phyloP scores from a whole-genome alignment of 768 basidiomycete genomes.

The Xerocomellus dryophilus region DNA sequence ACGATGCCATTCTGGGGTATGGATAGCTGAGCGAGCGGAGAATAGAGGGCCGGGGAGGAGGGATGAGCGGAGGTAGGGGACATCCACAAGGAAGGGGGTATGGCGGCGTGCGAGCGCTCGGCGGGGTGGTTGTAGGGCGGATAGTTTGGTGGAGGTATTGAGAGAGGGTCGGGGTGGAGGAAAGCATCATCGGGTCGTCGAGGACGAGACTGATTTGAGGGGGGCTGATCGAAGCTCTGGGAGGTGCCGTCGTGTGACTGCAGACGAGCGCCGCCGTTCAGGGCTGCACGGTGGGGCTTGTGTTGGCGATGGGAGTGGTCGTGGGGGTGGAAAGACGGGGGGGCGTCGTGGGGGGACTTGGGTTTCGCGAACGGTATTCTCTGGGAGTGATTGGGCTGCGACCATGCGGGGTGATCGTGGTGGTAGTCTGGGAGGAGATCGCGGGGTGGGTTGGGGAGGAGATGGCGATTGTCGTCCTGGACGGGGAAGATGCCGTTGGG shows the following conservation, averaged over 20 bases:
- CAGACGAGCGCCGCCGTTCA: conserved; percentile 11
- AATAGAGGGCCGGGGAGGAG: conserved; percentile 40
- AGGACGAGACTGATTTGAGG: conserved; percentile 12
- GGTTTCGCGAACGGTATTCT: conserved; percentile 30
- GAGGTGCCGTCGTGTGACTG: neutral
- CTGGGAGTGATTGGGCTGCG: conserved; percentile 20
- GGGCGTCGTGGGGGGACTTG: conserved; percentile 23
- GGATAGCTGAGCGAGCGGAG: conserved; percentile 39
- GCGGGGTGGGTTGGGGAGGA: conserved; percentile 6
- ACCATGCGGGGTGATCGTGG: conserved; percentile 28
- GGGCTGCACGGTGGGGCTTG: conserved; percentile 17
- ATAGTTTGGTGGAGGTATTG: conserved; percentile 22
- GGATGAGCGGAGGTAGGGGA: conserved; percentile 57
- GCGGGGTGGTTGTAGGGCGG: conserved; percentile 31
- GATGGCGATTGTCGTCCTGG: conserved; percentile 34
- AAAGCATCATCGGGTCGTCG: conserved; percentile 14
- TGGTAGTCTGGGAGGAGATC: conserved; percentile 16
- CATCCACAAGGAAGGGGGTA: conserved; percentile 85
- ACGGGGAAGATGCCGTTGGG: conserved; percentile 53
- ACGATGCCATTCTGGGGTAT: conserved; percentile 33
- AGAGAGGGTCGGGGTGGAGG: conserved; percentile 18
- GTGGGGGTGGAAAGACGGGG: conserved; percentile 6
- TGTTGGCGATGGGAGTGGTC: conserved; percentile 11
- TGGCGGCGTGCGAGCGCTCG: conserved; percentile 51
- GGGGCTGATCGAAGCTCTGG: conserved; percentile 21